Conservation (phyloP, 768 basidiomycete genomes). For the Lentinula boryana region DNA sequence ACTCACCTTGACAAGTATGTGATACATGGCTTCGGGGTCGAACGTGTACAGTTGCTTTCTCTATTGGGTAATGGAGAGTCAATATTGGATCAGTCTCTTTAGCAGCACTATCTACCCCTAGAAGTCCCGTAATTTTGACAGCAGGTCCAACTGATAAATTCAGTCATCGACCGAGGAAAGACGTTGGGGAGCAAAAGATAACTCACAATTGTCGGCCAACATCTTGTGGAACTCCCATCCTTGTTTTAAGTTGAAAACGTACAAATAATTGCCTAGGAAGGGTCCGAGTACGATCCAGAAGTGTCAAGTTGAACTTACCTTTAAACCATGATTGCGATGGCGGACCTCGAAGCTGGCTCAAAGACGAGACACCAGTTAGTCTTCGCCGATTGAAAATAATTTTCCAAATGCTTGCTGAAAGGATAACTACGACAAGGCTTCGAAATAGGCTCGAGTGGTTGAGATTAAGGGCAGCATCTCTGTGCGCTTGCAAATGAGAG, state of each 20-base stretch:
- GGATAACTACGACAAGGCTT: not conserved
- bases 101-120: not conserved
- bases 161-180: not conserved
- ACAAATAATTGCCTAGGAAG: not conserved
- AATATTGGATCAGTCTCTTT: not conserved
- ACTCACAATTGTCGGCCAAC: not conserved
- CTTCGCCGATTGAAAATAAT: not conserved
- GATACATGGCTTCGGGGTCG: slow-evolving; percentile 5
- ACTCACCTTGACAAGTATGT: slow-evolving; percentile 1
- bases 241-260: not conserved
- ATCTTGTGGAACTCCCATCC: slow-evolving; percentile 5
- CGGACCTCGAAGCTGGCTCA: not conserved
- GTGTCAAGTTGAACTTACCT: not conserved
- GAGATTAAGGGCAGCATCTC: not conserved
- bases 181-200: not conserved
- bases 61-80: not conserved
- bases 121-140: not conserved
- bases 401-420: not conserved
- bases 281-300: not conserved
- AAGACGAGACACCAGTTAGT: not conserved
- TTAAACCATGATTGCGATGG: not conserved
- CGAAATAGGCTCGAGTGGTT: not conserved
- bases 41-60: slow-evolving; percentile 2
- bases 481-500: not conserved
- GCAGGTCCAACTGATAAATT: not conserved